Percentiles rank a stretch among this genome's conserved stretches.
These are phyloP conservation scores for Boletus rex-veris DNA, from an alignment of 768 basidiomycete genomes.

Conservation along the genomic window DNA sequence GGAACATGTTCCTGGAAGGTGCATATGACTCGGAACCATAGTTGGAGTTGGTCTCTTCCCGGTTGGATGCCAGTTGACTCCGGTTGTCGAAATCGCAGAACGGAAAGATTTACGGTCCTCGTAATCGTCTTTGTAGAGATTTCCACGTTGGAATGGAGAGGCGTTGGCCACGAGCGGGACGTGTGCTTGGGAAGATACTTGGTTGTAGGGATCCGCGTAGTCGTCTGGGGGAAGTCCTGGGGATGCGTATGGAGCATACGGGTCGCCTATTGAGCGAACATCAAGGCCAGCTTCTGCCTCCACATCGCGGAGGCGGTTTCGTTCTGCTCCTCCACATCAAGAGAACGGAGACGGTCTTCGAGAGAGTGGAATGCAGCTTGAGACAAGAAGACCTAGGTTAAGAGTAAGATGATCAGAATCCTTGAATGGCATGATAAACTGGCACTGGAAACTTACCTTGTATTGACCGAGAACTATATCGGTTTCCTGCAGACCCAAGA, in stretches of 20 bases:
- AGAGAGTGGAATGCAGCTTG: slow-evolving; percentile 83
- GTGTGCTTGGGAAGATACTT: slow-evolving; percentile 55
- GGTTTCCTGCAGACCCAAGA: slow-evolving; percentile 55
- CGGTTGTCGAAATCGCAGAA: slow-evolving; percentile 75
- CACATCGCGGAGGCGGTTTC: slow-evolving; percentile 71
- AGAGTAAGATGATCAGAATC: slow-evolving; percentile 3
- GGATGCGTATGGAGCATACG: slow-evolving; percentile 72
- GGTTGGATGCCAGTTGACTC: slow-evolving; percentile 71
- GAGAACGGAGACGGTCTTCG: slow-evolving; percentile 83
- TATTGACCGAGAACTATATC: slow-evolving; percentile 81
- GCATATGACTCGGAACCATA: slow-evolving; percentile 93
- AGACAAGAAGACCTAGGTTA: slow-evolving; percentile 76
- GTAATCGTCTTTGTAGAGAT: slow-evolving; percentile 72
- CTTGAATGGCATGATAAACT: background rate
- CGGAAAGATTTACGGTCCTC: slow-evolving; percentile 72
- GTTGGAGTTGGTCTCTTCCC: slow-evolving; percentile 75
- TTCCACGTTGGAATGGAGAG: slow-evolving; percentile 76
- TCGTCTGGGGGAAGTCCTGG: slow-evolving; percentile 44
- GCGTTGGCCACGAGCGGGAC: slow-evolving; percentile 83
- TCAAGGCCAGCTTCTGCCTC: slow-evolving; percentile 69
- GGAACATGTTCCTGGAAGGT: slow-evolving; percentile 95
- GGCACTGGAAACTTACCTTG: slow-evolving; percentile 53
- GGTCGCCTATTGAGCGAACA: slow-evolving; percentile 55
- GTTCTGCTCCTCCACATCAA: slow-evolving; percentile 82
- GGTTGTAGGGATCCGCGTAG: slow-evolving; percentile 52